Conservation (phyloP, 2,329 filamentous ascomycete species). For the Colletotrichum sansevieriae region DNA sequence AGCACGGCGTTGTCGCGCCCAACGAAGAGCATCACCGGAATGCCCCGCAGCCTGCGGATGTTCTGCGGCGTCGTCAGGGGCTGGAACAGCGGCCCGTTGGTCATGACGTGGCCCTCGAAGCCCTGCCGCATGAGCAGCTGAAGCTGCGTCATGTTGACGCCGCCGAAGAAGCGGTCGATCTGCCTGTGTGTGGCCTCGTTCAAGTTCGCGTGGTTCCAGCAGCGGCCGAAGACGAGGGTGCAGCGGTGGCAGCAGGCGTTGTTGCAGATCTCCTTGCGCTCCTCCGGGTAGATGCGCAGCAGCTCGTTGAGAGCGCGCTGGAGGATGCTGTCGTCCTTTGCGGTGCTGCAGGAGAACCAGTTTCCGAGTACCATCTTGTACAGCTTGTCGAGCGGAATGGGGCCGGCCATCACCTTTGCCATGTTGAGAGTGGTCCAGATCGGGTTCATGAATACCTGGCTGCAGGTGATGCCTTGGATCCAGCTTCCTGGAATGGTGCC, state of each 20-base stretch:
- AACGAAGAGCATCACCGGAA: constrained; percentile 69
- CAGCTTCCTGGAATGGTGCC: constrained; percentile 69
- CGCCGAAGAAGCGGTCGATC: constrained; percentile 72
- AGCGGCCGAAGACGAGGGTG: constrained; percentile 71
- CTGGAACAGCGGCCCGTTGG: constrained; percentile 62
- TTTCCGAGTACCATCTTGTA: constrained; percentile 62
- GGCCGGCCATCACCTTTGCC: constrained; percentile 65
- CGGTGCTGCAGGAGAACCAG: constrained; percentile 68
- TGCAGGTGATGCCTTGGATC: constrained; percentile 70
- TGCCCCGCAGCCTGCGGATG: constrained; percentile 61
- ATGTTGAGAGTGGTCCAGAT: constrained; percentile 69
- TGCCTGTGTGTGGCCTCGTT: constrained; percentile 75
- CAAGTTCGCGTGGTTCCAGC: constrained; percentile 75
- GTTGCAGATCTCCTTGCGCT: constrained; percentile 69
- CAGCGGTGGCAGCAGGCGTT: constrained; percentile 72
- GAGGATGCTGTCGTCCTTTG: constrained; percentile 59
- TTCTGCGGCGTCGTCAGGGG: constrained; percentile 64
- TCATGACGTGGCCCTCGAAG: constrained; percentile 62
- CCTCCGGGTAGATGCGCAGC: constrained; percentile 69
- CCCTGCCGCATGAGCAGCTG: constrained; percentile 70
- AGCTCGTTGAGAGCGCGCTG: constrained; percentile 67
- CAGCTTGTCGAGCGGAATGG: constrained; percentile 62
- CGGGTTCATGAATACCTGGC: constrained; percentile 74
- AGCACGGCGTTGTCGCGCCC: constrained; percentile 70
- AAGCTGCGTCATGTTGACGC: constrained; percentile 71